Evolutionary conservation across 2,329 filamentous ascomycete species (phyloP), one percentile per base, ranked within the genome.

Genomic region (Verticillium nubilum): DNA sequence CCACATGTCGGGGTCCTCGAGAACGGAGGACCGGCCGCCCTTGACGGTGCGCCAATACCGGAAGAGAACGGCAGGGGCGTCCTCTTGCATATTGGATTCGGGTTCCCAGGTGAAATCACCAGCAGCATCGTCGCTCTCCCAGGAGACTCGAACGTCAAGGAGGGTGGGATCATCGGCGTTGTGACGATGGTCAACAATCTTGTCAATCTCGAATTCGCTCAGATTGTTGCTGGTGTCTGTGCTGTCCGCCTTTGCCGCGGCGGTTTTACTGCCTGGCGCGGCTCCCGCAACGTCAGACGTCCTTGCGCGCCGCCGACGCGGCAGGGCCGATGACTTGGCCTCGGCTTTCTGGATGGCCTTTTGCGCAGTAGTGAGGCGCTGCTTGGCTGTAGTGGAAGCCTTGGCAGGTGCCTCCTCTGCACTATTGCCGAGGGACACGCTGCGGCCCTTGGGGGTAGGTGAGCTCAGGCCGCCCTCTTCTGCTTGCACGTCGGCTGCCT

Each of bases 31-130:
- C n/a, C n/a, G n/a, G n/a, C n/a, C n/a, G n/a, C n/a, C n/a, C n/a
- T n/a, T n/a, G n/a, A n/a, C n/a, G n/a, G n/a, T n/a, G n/a, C n/a
- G n/a, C n/a, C n/a, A n/a, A n/a, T n/a, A n/a, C n/a, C n/a, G n/a
- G n/a, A n/a, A n/a, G n/a, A n/a, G n/a, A n/a, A n/a, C n/a, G n/a
- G n/a, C n/a, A n/a, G 66, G 68, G 1, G 70, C 72, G 50, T 69
- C 69, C 56, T 67, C 59, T 47, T 74, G 72, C 54, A 74, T 70
- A 59, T 70, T 71, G 13, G 67, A 66, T 52, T 74, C 72, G 5
- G 62, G 54, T 29, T 74, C 72, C 70, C 70, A 74, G 4, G 69
- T 72, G 4, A 66, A 66, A 5, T 71, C 65, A 25, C 66, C 57
- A 47, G 65, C 61, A 7, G 58, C 57, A 54, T 70, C 68, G 12